phyloP scores from a whole-genome alignment of 768 basidiomycete genomes.

The Lactifluus pinguis region DNA sequence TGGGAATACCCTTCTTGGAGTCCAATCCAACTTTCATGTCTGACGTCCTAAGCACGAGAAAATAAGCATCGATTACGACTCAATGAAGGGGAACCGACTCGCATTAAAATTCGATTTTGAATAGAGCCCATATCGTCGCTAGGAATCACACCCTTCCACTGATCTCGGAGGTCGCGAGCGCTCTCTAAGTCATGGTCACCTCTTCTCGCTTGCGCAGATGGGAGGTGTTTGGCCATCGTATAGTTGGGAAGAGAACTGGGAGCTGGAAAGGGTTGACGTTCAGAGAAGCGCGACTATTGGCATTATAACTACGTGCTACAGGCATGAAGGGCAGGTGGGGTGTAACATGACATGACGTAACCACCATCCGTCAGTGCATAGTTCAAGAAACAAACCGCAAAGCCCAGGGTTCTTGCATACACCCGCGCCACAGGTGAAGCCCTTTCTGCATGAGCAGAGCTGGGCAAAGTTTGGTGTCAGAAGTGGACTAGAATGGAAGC shows the following conservation, averaged over 20 bases:
- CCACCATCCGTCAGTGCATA: neutral
- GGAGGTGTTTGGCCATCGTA: neutral
- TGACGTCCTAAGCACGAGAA: neutral
- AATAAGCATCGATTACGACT: neutral
- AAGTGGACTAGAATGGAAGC: neutral
- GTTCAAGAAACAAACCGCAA: neutral
- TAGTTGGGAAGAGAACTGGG: neutral
- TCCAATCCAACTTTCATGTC: neutral
- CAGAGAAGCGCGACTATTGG: neutral
- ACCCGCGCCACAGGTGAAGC: neutral
- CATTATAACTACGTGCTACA: neutral
- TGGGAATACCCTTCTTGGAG: neutral
- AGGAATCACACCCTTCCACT: neutral
- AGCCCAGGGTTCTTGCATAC: neutral
- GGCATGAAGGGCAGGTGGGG: neutral
- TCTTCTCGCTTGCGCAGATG: neutral
- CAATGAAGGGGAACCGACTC: neutral
- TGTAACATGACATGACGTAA: neutral
- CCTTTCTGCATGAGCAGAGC: neutral
- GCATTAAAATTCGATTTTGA: constrained; percentile 4
- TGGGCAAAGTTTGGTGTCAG: neutral
- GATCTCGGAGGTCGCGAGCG: constrained; percentile 1
- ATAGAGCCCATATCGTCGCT: neutral
- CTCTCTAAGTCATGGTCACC: neutral
- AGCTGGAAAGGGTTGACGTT: neutral